Evolutionary conservation across 805 yeast genomes (phyloP), one percentile per base, ranked within the genome.

Genomic region (Cyberlindnera maritima): DNA sequence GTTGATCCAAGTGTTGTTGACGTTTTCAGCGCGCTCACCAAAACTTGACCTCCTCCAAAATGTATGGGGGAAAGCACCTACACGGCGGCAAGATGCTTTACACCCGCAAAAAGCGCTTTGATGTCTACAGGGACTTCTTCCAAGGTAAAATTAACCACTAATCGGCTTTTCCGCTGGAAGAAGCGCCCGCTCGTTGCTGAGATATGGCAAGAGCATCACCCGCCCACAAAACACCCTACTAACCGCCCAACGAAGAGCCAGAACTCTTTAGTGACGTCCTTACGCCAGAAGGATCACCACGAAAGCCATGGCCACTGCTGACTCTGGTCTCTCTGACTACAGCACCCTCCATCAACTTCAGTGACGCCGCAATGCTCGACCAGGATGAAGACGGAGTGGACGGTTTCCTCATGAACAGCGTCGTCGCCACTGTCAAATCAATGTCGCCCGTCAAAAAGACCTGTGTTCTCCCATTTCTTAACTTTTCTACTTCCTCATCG

Each of bases 111-210:
- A 55, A 51, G 23, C 48, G 53, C 10, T 54, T 60, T 44, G 44
- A 41, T 4, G 57, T 60, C n/a, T 60, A 53, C 51, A 56, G 44
- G 29, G 64, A 60, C 54, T 54, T 44, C 32, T 50, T 49, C 17
- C 43, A 49, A 8, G 55, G 61, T 58, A 54, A 14, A 21, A 3
- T 17, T 12, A 7, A 41, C 44, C 33, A 6, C 37, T 15, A 25
- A 11, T 19, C 25, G 14, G 9, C 3, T 18, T 14, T 32, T 11
- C 12, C 15, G 9, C n/a, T 32, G 13, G 5, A 5, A 9, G 4
- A 25, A 4, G 10, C 40, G 8, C 14, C 32, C 20, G 17, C n/a
- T 4, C 28, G 4, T 21, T n/a, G 28, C 35, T 12, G 23, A 39
- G 36, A 10, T n/a, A 26, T 32, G 11, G n/a, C 36, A 25, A n/a